Conservation (phyloP, 2,329 filamentous ascomycete genomes). For the Tolypocladium ovalisporum region DNA sequence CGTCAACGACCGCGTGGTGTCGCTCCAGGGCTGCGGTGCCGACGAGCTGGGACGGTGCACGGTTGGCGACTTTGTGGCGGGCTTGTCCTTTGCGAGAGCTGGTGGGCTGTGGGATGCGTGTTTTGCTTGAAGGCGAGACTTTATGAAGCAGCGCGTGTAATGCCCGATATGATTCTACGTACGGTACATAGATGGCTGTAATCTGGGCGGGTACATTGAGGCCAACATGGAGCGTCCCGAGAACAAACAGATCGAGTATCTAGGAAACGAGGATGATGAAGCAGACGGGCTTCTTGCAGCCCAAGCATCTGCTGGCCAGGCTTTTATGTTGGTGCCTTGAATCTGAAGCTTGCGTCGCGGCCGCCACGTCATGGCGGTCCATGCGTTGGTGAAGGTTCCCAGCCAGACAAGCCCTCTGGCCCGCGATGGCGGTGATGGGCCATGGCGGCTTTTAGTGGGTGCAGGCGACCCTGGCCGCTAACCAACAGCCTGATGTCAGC, state of each 20-base stretch:
- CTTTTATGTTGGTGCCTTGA: neutral
- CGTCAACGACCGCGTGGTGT: constrained; percentile 74
- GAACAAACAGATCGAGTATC: neutral
- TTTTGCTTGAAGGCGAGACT: constrained; percentile 3
- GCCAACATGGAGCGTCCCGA: neutral
- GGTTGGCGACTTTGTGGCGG: constrained; percentile 60
- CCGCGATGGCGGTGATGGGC: no score
- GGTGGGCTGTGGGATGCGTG: constrained; percentile 69
- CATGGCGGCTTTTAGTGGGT: no score
- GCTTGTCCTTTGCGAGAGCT: constrained; percentile 58
- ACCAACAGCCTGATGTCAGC: neutral
- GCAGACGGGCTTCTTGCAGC: neutral
- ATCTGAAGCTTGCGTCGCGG: neutral
- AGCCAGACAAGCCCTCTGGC: no score
- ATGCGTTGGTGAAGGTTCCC: neutral
- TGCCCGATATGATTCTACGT: neutral
- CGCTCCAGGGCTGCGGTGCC: constrained; percentile 56
- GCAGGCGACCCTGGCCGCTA: neutral
- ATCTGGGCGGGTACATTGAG: neutral
- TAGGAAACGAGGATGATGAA: neutral
- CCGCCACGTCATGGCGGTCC: neutral
- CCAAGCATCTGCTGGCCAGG: neutral
- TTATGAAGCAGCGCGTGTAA: neutral
- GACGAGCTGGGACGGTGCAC: constrained; percentile 63
- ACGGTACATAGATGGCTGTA: neutral